A percentile compares a stretch with the other conserved stretches of the same genome.
These are phyloP conservation scores for Hyphopichia buzzinii DNA, from an alignment of 1,139 yeast species.

Conservation along the genomic window DNA sequence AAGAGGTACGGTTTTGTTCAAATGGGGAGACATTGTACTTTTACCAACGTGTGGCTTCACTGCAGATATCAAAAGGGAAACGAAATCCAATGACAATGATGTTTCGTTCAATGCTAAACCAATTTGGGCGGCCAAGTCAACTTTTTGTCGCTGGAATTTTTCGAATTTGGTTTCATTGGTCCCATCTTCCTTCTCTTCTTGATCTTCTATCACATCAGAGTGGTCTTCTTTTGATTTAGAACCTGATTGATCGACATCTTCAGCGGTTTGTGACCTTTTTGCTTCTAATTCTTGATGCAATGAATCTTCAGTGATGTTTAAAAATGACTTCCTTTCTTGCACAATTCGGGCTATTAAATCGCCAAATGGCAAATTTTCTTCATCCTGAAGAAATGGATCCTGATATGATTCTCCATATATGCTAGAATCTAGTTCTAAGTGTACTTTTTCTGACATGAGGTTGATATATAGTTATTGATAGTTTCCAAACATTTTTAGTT, in stretches of 20 bases:
- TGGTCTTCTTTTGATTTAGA: conserved; percentile 7
- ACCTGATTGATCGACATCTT: conserved; percentile 4
- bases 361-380: conserved; percentile 36
- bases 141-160: conserved; percentile 53
- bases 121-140: conserved; percentile 54
- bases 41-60: conserved; percentile 82
- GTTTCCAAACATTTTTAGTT: too few species aligned
- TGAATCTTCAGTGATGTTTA: conserved; percentile 55
- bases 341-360: conserved; percentile 44
- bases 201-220: conserved; percentile 8
- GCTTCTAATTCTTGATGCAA: conserved; percentile 27
- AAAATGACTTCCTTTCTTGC: conserved; percentile 37
- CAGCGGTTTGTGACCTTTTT: conserved; percentile 1
- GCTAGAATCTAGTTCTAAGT: conserved; percentile 21
- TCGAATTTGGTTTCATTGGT: conserved; percentile 33
- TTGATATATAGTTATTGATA: too few species aligned
- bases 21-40: conserved; percentile 85
- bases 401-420: conserved; percentile 25
- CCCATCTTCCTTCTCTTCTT: conserved; percentile 10
- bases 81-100: conserved; percentile 81
- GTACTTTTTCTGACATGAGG: conserved; percentile 6
- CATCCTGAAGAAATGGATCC: conserved; percentile 41
- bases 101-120: conserved; percentile 82
- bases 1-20: conserved; percentile 71
- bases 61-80: conserved; percentile 78